Evolutionary conservation across 495 filamentous ascomycete species (phyloP).

Genomic region (Aspergillus panamensis): DNA sequence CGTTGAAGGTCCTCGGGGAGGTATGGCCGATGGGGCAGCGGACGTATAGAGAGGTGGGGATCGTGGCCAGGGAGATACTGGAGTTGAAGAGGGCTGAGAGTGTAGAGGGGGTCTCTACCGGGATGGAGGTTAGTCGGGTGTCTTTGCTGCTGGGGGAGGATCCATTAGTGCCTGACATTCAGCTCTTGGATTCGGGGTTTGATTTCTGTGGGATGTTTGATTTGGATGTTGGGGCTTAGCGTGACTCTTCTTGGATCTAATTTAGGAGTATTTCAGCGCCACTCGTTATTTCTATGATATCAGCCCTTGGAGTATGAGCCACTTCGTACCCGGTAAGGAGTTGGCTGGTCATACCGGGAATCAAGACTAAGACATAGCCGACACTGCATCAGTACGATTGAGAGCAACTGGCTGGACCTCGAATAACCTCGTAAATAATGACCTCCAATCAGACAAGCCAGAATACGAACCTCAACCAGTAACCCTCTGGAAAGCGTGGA

Average conservation of each 20-base stretch:
- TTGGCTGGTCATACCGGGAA: no score
- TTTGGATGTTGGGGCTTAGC: not conserved
- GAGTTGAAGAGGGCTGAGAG: constrained; percentile 2
- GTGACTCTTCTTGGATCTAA: not conserved
- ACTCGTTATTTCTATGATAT: not conserved
- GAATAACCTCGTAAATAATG: not conserved
- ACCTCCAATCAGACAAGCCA: not conserved
- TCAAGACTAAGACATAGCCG: no score
- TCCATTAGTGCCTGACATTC: not conserved
- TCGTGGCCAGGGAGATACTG: constrained; percentile 22
- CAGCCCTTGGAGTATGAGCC: no score
- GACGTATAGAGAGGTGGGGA: constrained; percentile 21
- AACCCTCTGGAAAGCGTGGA: not conserved
- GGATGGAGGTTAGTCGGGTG: not conserved
- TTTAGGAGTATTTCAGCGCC: not conserved
- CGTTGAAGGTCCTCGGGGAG: constrained; percentile 21
- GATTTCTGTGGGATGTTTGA: constrained; percentile 22
- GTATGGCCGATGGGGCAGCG: constrained; percentile 21
- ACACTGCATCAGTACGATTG: no score
- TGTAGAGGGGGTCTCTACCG: not conserved
- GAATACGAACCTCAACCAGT: not conserved
- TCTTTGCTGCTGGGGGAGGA: not conserved
- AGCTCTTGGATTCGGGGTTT: constrained; percentile 7
- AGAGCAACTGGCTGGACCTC: no score
- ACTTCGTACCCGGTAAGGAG: no score